Evolutionary conservation across 148 eudicot species (phyloP).

Genomic region (Gaultheria prostrata): DNA sequence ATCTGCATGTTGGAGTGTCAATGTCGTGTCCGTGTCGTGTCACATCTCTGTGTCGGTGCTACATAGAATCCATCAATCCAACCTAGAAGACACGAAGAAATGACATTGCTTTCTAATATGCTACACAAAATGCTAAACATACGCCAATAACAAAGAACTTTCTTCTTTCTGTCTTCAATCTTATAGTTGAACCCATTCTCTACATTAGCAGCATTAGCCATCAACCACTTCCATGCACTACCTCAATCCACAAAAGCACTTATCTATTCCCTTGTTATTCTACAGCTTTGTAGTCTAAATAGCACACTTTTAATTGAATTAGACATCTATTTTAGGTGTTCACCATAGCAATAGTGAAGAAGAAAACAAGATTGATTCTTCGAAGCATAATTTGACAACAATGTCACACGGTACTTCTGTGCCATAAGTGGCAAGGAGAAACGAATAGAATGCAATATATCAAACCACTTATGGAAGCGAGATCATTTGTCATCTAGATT

Average conservation of each 20-base stretch:
- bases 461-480: not conserved
- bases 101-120: not conserved
- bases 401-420: not conserved
- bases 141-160: no score
- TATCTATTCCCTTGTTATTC: not conserved
- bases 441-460: not conserved
- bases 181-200: not conserved
- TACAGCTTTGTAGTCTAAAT: not conserved
- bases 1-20: no score
- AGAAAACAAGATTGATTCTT: not conserved
- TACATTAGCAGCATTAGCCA: not conserved
- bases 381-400: not conserved
- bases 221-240: not conserved
- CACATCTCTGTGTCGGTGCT: no score
- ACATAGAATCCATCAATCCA: no score
- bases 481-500: no score
- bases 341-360: not conserved
- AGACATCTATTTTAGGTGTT: not conserved
- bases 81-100: no score
- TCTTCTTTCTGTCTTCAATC: not conserved
- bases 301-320: not conserved
- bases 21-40: no score
- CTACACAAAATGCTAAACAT: no score
- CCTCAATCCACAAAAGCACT: conserved; percentile 1
- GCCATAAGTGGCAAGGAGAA: not conserved